Base-by-base conservation (phyloP, 192 early-diverging fungal genomes). In the Geranomyces michiganensis region DNA sequence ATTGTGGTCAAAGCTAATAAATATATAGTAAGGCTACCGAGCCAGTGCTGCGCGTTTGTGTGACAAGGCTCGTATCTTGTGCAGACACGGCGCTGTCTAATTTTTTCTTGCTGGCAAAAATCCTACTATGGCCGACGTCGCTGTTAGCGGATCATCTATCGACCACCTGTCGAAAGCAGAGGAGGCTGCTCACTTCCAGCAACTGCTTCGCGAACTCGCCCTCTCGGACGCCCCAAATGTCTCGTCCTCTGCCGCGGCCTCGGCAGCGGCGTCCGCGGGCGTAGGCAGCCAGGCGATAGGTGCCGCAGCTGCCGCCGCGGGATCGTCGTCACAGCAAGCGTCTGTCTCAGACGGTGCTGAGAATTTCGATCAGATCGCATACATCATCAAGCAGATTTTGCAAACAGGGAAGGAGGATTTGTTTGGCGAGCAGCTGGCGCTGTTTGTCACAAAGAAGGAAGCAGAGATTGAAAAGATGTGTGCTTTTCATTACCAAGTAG, bases 391-490 rank as follows among this genome's bases (percentile, higher is more conserved):
- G 74, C 91, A 90, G 10, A 90, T 99, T 30, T 90, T 94, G 65
- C 90, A 92, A 41, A 83, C 90, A 45, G 89, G 90, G 62, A 91
- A 92, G 75, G 91, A 96, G 78, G 90, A 92, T 48, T 84, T 88
- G 31, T 97, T 97, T 66, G 76, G 89, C n/a, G 91, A 96, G 44
- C 92, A 94, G 59, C 85, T 99, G 17, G 82, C 88, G 32, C 43
- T 81, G 41, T 94, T 97, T 74, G 91, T 94, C 29, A 81, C 88
- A 58, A 87, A 88, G 58, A 98, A 98, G 70, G 96, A 97, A 69
- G 84, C 86, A 32, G 97, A 99, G 78, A 99, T 99, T 67, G 96
- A 97, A 83, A 89, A 92, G 63, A 92, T 99, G 84, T 99, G 97
- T 80, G 92, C 91, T 73, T 87, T 89, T 76, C 92, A 99, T 78